These are phyloP conservation scores for Mollisiaceae sp. DNA, from an alignment of 2,329 filamentous ascomycete genomes.

Conservation along the genomic window DNA sequence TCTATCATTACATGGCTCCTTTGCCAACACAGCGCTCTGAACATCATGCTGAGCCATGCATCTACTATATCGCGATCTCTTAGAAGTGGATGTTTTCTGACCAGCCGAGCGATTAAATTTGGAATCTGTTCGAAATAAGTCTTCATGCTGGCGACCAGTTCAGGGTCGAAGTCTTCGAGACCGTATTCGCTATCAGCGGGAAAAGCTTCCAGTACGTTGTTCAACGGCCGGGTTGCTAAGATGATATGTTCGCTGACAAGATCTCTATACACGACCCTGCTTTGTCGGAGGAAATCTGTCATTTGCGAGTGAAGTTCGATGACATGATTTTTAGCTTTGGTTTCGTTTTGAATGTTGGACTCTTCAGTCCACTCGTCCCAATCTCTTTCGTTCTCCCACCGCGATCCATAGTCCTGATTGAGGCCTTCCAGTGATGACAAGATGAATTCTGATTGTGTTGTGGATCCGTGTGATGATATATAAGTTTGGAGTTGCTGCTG, in stretches of 20 bases:
- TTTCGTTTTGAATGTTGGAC: background rate
- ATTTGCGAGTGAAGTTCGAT: conserved; percentile 16
- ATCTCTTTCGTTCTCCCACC: background rate
- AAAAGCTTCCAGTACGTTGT: background rate
- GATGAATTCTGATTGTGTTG: background rate
- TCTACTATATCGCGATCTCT: conserved; percentile 19
- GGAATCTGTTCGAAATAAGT: conserved; percentile 19
- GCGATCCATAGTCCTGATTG: background rate
- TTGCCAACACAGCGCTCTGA: conserved; percentile 28
- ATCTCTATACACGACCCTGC: conserved; percentile 8
- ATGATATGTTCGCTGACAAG: conserved; percentile 8
- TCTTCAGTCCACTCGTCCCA: background rate
- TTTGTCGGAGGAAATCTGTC: conserved; percentile 18
- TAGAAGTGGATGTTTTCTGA: background rate
- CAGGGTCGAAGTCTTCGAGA: conserved; percentile 13
- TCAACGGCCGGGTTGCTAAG: background rate
- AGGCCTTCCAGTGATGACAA: background rate
- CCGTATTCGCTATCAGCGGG: conserved; percentile 2
- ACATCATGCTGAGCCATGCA: conserved; percentile 29
- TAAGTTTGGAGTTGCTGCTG: background rate
- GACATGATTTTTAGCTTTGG: conserved; percentile 5
- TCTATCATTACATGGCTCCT: conserved; percentile 24
- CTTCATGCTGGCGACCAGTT: conserved; percentile 15
- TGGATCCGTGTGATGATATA: background rate
- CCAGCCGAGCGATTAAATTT: background rate